phyloP scores from a whole-genome alignment of 2,329 filamentous ascomycete genomes.

The Aaosphaeria pasadenensis region DNA sequence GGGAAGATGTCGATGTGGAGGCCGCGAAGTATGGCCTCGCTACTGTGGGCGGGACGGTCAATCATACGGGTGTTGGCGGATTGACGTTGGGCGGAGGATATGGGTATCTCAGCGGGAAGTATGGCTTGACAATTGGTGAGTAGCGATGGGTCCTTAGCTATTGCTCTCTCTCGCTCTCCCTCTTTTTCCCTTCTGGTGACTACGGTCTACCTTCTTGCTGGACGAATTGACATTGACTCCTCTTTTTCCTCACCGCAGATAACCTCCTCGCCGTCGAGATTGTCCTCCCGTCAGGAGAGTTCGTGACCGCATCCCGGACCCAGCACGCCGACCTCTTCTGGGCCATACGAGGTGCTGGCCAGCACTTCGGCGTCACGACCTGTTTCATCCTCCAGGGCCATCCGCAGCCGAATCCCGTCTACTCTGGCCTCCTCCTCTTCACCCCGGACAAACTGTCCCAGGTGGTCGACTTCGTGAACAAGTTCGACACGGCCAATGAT shows the following conservation, averaged over 20 bases:
- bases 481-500: slow-evolving; percentile 23
- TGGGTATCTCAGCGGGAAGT: slow-evolving; percentile 53
- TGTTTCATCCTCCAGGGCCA: slow-evolving; percentile 42
- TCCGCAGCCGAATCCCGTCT: neutral
- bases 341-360: slow-evolving; percentile 38
- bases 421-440: slow-evolving; percentile 27
- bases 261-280: slow-evolving; percentile 37
- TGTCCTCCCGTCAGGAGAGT: slow-evolving; percentile 34
- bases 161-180: slow-evolving; percentile 19
- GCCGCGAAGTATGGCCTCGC: slow-evolving; percentile 52
- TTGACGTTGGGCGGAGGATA: slow-evolving; percentile 56
- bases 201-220: no score
- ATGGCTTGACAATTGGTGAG: slow-evolving; percentile 55
- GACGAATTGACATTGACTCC: no score
- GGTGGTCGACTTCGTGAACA: slow-evolving; percentile 27
- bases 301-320: slow-evolving; percentile 27
- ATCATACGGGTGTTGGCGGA: slow-evolving; percentile 61
- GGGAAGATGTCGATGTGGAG: slow-evolving; percentile 55
- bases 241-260: slow-evolving; percentile 11
- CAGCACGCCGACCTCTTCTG: slow-evolving; percentile 35
- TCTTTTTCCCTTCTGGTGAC: no score
- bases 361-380: slow-evolving; percentile 35
- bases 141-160: neutral
- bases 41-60: slow-evolving; percentile 61
- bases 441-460: slow-evolving; percentile 23